Percentiles rank a stretch among this genome's conserved stretches.
Conservation (phyloP, 1,139 yeast species). For the Neolecta irregularis region DNA sequence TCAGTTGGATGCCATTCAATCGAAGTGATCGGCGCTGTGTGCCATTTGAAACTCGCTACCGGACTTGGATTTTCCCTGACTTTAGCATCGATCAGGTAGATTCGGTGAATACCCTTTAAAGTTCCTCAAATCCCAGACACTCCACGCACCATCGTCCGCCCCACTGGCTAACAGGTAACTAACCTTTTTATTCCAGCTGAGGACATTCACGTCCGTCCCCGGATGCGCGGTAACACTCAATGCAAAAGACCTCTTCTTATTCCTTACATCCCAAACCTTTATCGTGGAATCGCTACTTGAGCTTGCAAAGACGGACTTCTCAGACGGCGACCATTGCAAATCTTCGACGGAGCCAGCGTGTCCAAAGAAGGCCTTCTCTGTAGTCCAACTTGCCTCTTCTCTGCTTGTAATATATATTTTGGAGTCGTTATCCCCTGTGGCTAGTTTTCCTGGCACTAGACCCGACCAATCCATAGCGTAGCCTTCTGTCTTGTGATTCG, state of each 20-base stretch:
- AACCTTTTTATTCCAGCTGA: conserved; percentile 86
- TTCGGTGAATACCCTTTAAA: conserved; percentile 32
- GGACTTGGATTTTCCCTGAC: conserved; percentile 39
- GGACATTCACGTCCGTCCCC: conserved; percentile 70
- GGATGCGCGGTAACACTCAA: conserved; percentile 68
- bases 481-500: conserved; percentile 82
- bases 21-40: conserved; percentile 81
- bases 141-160: conserved; percentile 95
- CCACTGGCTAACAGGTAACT: conserved; percentile 85
- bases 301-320: conserved; percentile 82
- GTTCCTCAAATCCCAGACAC: conserved; percentile 92
- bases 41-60: conserved; percentile 77
- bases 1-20: conserved; percentile 90
- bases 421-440: conserved; percentile 54
- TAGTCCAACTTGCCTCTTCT: conserved; percentile 59
- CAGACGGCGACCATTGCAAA: conserved; percentile 90
- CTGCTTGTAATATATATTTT: conserved; percentile 46
- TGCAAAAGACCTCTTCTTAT: conserved; percentile 75
- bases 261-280: conserved; percentile 93
- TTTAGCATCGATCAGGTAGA: conserved; percentile 10
- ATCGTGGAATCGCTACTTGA: conserved; percentile 86
- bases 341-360: conserved; percentile 69
- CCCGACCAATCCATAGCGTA: conserved; percentile 98
- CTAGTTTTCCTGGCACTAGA: conserved; percentile 45
- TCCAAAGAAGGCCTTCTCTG: conserved; percentile 54